Conservation (phyloP, 2,329 filamentous ascomycete genomes). For the Grosmannia serpens region DNA sequence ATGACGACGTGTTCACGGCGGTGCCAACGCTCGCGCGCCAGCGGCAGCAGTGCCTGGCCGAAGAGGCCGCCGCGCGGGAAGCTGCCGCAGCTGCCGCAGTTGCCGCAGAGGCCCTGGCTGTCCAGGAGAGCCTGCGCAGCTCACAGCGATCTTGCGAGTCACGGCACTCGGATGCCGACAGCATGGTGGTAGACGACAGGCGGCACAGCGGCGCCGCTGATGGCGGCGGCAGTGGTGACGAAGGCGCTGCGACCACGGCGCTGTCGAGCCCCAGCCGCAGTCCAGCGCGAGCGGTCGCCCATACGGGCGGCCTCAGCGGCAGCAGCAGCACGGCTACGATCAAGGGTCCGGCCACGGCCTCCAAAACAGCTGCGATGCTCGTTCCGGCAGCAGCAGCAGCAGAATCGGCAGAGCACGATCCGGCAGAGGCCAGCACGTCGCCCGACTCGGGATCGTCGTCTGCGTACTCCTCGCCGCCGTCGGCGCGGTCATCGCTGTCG, state of each 20-base stretch:
- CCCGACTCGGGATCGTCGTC: constrained; percentile 4
- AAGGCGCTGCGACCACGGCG: constrained; percentile 4
- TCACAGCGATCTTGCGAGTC: constrained; percentile 4
- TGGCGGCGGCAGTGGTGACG: neutral
- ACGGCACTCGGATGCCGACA: constrained; percentile 5
- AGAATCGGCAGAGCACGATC: neutral
- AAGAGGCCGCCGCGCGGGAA: neutral
- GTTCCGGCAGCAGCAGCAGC: neutral
- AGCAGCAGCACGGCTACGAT: neutral
- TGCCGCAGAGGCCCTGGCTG: neutral
- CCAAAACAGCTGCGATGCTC: neutral
- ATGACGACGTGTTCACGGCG: neutral
- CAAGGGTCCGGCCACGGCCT: neutral
- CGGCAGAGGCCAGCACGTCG: neutral
- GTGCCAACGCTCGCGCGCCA: neutral
- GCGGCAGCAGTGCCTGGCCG: neutral
- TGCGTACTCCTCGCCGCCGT: constrained; percentile 4
- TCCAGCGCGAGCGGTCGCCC: neutral
- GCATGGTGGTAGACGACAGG: constrained; percentile 5
- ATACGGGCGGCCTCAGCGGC: neutral
- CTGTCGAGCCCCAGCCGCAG: constrained; percentile 9
- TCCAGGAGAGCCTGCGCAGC: neutral
- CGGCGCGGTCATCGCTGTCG: constrained; percentile 33
- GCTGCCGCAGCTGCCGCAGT: neutral
- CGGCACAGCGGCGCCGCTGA: neutral